Evolutionary conservation across 371 early-diverging fungal species (phyloP).

Genomic region (Conidiobolus incongruus): DNA sequence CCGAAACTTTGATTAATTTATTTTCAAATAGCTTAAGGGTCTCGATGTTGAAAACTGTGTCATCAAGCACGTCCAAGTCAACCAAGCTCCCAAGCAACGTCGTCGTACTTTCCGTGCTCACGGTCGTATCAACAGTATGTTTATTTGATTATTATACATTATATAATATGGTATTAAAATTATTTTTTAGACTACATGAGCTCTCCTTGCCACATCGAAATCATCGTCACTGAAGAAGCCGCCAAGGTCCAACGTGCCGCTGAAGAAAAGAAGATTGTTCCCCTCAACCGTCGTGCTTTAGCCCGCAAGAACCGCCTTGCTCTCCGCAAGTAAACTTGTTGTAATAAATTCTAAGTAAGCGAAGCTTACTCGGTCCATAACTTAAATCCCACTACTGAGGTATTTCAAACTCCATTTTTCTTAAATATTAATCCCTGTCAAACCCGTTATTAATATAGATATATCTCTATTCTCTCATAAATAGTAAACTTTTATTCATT

Average conservation of each 20-base stretch:
- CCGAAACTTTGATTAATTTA: no score
- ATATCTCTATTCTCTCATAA: no score
- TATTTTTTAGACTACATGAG: slow-evolving; percentile 55
- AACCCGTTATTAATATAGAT: no score
- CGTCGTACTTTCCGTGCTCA: slow-evolving; percentile 98
- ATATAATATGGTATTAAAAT: slow-evolving; percentile 1
- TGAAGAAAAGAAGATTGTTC: slow-evolving; percentile 18
- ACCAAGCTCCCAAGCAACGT: slow-evolving; percentile 96
- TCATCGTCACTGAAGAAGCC: slow-evolving; percentile 70
- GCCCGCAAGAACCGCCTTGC: no score
- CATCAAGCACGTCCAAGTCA: slow-evolving; percentile 92
- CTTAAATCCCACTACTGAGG: no score
- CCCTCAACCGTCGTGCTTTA: slow-evolving; percentile 27
- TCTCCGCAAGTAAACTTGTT: no score
- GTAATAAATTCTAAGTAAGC: no score
- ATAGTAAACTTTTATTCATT: no score
- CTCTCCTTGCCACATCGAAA: slow-evolving; percentile 94
- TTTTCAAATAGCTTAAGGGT: slow-evolving; percentile 87
- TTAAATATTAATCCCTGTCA: no score
- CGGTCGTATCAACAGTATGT: slow-evolving; percentile 78
- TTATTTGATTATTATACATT: neutral
- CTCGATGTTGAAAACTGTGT: slow-evolving; percentile 68
- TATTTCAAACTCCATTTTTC: no score
- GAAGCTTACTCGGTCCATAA: no score
- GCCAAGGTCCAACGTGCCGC: slow-evolving; percentile 45